Percentiles rank a stretch among this genome's conserved stretches.
Conservation (phyloP, 208 protist genomes). For the Leishmania arabica region DNA sequence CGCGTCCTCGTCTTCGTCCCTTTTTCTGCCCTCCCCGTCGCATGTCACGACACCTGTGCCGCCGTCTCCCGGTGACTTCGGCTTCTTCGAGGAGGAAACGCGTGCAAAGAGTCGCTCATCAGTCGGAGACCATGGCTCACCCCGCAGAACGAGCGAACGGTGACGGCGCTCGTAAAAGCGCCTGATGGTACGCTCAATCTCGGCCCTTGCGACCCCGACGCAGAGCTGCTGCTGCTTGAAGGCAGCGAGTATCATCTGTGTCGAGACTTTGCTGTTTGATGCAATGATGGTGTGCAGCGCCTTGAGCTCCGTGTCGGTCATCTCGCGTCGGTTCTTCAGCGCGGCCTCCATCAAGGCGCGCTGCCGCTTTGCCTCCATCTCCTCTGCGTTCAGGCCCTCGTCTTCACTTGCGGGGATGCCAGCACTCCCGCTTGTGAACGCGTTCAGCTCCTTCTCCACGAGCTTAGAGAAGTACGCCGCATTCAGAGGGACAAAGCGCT, state of each 20-base stretch:
- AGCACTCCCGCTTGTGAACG: constrained; percentile 13
- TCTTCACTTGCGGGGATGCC: constrained; percentile 13
- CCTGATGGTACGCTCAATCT: constrained; percentile 70
- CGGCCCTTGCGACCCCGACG: constrained; percentile 58
- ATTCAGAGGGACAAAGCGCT: constrained; percentile 48
- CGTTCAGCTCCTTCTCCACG: constrained; percentile 46
- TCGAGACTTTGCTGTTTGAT: constrained; percentile 55
- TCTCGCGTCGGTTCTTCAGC: constrained; percentile 67
- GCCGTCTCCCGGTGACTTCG: constrained; percentile 1
- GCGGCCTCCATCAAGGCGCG: constrained; percentile 53
- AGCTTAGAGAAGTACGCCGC: constrained; percentile 44
- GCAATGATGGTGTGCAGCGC: constrained; percentile 60
- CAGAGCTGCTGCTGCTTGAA: constrained; percentile 66
- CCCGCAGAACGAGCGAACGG: constrained; percentile 54
- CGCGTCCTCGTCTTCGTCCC: constrained; percentile 17
- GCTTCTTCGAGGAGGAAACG: constrained; percentile 16
- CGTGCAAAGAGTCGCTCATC: constrained; percentile 74
- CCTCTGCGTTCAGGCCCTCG: constrained; percentile 17
- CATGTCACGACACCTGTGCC: neutral
- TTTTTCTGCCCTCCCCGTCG: constrained; percentile 7
- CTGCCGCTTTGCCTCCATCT: constrained; percentile 40
- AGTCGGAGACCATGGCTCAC: constrained; percentile 58
- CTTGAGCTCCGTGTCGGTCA: constrained; percentile 68
- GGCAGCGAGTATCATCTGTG: constrained; percentile 48
- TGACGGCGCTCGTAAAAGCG: constrained; percentile 79